These are phyloP conservation scores for Lachancea lanzarotensis DNA, from an alignment of 805 yeast genomes.

Conservation along the genomic window DNA sequence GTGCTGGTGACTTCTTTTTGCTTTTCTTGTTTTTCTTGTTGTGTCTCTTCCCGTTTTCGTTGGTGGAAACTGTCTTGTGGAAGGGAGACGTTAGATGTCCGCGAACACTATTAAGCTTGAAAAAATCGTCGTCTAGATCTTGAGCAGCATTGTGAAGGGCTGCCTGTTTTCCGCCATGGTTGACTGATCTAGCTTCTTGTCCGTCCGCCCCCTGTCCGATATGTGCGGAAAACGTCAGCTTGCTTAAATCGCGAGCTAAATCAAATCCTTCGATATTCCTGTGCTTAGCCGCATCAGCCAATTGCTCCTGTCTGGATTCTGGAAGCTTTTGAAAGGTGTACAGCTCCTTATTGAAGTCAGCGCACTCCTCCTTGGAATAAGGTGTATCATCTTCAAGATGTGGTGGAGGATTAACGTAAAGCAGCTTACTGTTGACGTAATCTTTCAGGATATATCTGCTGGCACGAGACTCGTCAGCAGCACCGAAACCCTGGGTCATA, in stretches of 20 bases:
- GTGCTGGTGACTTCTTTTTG: slow-evolving; percentile 38
- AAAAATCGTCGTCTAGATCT: slow-evolving; percentile 81
- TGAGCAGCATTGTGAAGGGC: slow-evolving; percentile 71
- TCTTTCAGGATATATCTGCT: slow-evolving; percentile 89
- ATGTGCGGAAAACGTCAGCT: slow-evolving; percentile 75
- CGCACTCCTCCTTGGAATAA: slow-evolving; percentile 44
- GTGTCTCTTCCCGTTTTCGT: slow-evolving; percentile 47
- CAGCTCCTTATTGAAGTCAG: slow-evolving; percentile 67
- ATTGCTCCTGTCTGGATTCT: slow-evolving; percentile 66
- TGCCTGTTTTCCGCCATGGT: slow-evolving; percentile 79
- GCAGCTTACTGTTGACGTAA: slow-evolving; percentile 85
- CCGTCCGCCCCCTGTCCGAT: slow-evolving; percentile 43
- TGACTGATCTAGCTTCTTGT: slow-evolving; percentile 45
- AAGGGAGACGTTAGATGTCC: slow-evolving; percentile 69
- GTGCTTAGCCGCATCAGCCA: slow-evolving; percentile 51
- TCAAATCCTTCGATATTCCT: slow-evolving; percentile 58
- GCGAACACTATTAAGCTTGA: slow-evolving; percentile 55
- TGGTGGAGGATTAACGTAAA: slow-evolving; percentile 88
- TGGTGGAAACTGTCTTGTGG: slow-evolving; percentile 43
- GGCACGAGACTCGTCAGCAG: slow-evolving; percentile 94
- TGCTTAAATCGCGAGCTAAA: slow-evolving; percentile 60
- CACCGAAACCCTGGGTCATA: slow-evolving; percentile 95
- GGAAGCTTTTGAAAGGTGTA: slow-evolving; percentile 63
- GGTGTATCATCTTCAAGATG: slow-evolving; percentile 49
- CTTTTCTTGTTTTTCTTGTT: slow-evolving; percentile 71